Conservation (phyloP, 352 stramenopile genomes). For the Phytophthora kernoviae region DNA sequence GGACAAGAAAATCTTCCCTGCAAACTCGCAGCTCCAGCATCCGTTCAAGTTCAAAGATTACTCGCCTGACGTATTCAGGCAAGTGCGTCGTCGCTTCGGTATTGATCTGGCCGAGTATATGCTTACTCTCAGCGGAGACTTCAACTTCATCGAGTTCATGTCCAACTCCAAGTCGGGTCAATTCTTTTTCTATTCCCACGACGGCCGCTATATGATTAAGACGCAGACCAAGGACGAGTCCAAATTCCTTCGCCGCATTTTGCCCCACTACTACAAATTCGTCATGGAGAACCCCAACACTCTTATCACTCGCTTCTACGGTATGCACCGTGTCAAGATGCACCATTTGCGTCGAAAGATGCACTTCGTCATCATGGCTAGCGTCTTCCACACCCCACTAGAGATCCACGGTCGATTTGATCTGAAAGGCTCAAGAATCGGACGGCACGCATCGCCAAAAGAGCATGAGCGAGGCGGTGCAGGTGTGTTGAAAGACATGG, state of each 20-base stretch:
- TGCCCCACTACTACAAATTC: slow-evolving; percentile 98
- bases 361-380: slow-evolving; percentile 97
- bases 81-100: slow-evolving; percentile 75
- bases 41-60: slow-evolving; percentile 95
- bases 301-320: slow-evolving; percentile 96
- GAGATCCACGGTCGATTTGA: slow-evolving; percentile 90
- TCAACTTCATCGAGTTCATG: slow-evolving; percentile 99
- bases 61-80: slow-evolving; percentile 84
- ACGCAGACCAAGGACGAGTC: slow-evolving; percentile 98
- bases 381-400: slow-evolving; percentile 95
- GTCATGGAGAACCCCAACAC: slow-evolving; percentile 97
- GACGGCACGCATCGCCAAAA: slow-evolving; percentile 65
- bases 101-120: slow-evolving; percentile 90
- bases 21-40: slow-evolving; percentile 76
- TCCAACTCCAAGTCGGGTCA: slow-evolving; percentile 98
- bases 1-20: slow-evolving; percentile 78
- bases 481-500: slow-evolving; percentile 91
- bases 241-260: slow-evolving; percentile 97
- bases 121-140: slow-evolving; percentile 92
- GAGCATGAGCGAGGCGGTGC: slow-evolving; percentile 68
- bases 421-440: slow-evolving; percentile 92
- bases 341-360: slow-evolving; percentile 94
- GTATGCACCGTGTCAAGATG: slow-evolving; percentile 98
- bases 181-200: slow-evolving; percentile 99
- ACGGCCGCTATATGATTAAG: slow-evolving; percentile 99